Percentiles rank a stretch among this genome's conserved stretches.
Conservation (phyloP, 108 stramenopile species). For the Nitzschia putrida region DNA sequence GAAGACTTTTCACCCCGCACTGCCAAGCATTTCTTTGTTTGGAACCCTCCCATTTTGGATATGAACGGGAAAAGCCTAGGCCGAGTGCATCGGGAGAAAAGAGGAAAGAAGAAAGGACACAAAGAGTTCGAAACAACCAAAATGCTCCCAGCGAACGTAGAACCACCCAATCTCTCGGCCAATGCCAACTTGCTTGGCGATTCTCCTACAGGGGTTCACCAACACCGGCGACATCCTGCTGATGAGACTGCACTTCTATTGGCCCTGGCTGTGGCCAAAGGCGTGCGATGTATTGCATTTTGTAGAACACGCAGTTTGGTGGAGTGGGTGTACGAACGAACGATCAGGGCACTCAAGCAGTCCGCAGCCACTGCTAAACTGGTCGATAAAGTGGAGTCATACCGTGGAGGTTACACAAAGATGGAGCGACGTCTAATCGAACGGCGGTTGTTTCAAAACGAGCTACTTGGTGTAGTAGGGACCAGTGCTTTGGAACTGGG, state of each 20-base stretch:
- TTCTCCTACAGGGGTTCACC: background rate
- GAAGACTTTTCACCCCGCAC: conserved; percentile 82
- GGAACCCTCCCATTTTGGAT: conserved; percentile 85
- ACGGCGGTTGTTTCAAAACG: conserved; percentile 75
- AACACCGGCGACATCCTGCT: conserved; percentile 66
- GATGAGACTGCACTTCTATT: conserved; percentile 93
- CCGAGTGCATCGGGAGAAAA: conserved; percentile 22
- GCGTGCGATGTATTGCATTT: conserved; percentile 91
- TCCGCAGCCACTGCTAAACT: conserved; percentile 48
- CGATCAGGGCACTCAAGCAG: conserved; percentile 52
- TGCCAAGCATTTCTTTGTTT: conserved; percentile 81
- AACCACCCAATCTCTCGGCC: background rate
- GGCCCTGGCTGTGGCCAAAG: conserved; percentile 71
- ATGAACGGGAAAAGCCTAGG: conserved; percentile 38
- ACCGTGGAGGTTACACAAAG: conserved; percentile 93
- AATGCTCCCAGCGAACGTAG: background rate
- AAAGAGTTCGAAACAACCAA: background rate
- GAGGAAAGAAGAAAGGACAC: background rate
- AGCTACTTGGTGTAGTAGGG: conserved; percentile 89
- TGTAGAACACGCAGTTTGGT: conserved; percentile 89
- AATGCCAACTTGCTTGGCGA: background rate
- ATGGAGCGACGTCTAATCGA: conserved; percentile 88
- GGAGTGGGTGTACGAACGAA: conserved; percentile 88
- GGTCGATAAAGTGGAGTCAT: conserved; percentile 73
- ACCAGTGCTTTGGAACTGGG: conserved; percentile 94